Percentiles rank a stretch among this genome's conserved stretches.
Conservation (phyloP, 163 green algal genomes). For the Scenedesmus sp. region DNA sequence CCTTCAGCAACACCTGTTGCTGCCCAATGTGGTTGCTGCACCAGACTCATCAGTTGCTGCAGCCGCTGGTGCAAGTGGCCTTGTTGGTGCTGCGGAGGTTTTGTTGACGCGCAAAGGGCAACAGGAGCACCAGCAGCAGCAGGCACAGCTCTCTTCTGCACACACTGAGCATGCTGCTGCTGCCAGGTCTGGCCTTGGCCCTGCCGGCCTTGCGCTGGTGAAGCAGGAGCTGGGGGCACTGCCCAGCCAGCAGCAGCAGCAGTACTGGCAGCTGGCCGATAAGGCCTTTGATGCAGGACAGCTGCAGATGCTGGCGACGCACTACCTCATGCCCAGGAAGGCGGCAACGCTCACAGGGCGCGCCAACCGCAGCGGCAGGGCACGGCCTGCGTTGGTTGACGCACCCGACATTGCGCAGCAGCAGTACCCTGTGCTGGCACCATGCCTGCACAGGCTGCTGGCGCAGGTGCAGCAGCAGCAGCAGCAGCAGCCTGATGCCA, state of each 20-base stretch:
- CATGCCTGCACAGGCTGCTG: background rate
- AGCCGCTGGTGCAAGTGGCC: no score
- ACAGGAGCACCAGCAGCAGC: no score
- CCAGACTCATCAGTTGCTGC: no score
- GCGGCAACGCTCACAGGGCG: background rate
- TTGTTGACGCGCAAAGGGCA: no score
- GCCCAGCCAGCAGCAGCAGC: background rate
- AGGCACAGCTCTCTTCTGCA: no score
- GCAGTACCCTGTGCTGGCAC: background rate
- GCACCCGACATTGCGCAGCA: background rate
- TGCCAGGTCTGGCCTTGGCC: background rate
- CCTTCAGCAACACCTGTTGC: no score
- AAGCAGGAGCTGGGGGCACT: background rate
- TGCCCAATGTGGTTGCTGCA: no score
- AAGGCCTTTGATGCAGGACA: background rate
- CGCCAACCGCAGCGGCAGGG: background rate
- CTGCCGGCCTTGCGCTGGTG: background rate
- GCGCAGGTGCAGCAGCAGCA: background rate
- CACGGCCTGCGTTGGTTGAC: background rate
- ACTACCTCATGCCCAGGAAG: background rate
- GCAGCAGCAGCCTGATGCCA: background rate
- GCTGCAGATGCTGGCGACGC: background rate
- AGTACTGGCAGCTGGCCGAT: conserved; percentile 2
- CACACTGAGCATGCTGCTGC: no score
- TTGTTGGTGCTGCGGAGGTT: no score